Evolutionary conservation across 1,284 basidiomycete species (phyloP), one percentile per base, ranked within the genome.

Genomic region (Lentinula novae-zelandiae): DNA sequence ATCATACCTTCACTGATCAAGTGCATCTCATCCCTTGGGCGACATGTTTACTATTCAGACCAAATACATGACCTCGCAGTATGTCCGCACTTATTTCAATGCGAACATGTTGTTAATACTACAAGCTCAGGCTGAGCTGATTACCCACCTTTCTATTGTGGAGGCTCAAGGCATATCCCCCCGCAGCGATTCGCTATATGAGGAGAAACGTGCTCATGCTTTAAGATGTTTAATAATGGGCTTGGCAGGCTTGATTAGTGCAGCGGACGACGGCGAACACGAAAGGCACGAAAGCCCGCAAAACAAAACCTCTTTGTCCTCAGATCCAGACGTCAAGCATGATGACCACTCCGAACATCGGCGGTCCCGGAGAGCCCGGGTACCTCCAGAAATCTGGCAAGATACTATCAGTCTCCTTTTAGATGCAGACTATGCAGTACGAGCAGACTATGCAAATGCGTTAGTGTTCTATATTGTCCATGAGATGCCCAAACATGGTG

Each of bases 1-100:
- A 77, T 95, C 8, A 76, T 97, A 7, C 82, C 87, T 0, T 75
- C 83, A 1, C 75, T 96, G 44, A 89, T 96, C 7, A 81, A 87
- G 61, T 92, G 92, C 69, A 90, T 97, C 60, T 81, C 92, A 5
- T 91, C 93, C 0, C 80, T 98, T 17, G 91, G 92, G 36, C 87
- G 89, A 6, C 94, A 97, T 71, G 87, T 96, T 60, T 96, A 97
- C 78, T 98, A 98, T 71, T 91, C 93, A 52, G 96, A 98, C 71
- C 96, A 99, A 76, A 93, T 96, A 64, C 93, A 94, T 70, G 96
- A 98, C 72, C 86, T 98, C 57, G 87, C 93, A 12, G 79, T 82
- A 53, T 69, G 80, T 71, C 20, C n/a, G 20, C 40, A 17, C n/a
- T 10, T 49, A 27, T 20, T 8, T 55, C 7, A 1, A 38, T 10